These are phyloP conservation scores for Didymella segeticola DNA, from an alignment of 2,329 filamentous ascomycete genomes.

Conservation along the genomic window DNA sequence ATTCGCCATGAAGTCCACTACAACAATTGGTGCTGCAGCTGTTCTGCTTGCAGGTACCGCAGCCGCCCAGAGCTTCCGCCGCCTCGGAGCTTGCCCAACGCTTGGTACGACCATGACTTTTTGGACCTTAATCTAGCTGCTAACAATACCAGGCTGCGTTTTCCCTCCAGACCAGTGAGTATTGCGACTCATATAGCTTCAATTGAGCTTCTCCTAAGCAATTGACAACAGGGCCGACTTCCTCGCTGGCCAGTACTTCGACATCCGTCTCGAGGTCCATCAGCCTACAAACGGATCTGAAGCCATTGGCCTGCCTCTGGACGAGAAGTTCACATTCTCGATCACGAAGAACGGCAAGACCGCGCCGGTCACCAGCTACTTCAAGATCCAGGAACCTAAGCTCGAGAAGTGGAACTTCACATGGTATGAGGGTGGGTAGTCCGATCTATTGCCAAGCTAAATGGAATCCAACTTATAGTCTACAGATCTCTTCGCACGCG, in stretches of 20 bases:
- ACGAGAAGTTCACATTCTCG: slow-evolving; percentile 77
- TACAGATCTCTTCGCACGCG: slow-evolving; percentile 74
- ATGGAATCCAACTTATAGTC: background rate
- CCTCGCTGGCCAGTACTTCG: slow-evolving; percentile 82
- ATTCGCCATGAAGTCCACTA: slow-evolving; percentile 41
- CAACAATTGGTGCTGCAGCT: slow-evolving; percentile 35
- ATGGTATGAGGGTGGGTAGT: slow-evolving; percentile 73
- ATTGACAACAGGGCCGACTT: slow-evolving; percentile 69
- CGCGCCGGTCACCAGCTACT: slow-evolving; percentile 68
- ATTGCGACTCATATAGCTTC: slow-evolving; percentile 5
- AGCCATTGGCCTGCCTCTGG: slow-evolving; percentile 72
- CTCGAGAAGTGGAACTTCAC: slow-evolving; percentile 82
- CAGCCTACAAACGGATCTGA: slow-evolving; percentile 83
- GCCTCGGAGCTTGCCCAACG: slow-evolving; percentile 62
- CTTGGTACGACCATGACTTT: slow-evolving; percentile 51
- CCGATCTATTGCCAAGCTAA: background rate
- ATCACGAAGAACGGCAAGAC: slow-evolving; percentile 68
- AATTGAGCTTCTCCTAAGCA: slow-evolving; percentile 7
- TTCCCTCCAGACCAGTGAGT: slow-evolving; percentile 65
- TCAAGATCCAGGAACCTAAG: slow-evolving; percentile 71
- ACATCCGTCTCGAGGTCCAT: slow-evolving; percentile 83
- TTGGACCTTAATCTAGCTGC: slow-evolving; percentile 2
- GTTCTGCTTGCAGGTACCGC: slow-evolving; percentile 37
- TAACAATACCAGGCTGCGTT: slow-evolving; percentile 52
- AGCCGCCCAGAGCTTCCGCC: slow-evolving; percentile 62